These are phyloP conservation scores for Chrysopogon serrulatus DNA, from an alignment of 176 grass and related monocot genomes.

Conservation along the genomic window DNA sequence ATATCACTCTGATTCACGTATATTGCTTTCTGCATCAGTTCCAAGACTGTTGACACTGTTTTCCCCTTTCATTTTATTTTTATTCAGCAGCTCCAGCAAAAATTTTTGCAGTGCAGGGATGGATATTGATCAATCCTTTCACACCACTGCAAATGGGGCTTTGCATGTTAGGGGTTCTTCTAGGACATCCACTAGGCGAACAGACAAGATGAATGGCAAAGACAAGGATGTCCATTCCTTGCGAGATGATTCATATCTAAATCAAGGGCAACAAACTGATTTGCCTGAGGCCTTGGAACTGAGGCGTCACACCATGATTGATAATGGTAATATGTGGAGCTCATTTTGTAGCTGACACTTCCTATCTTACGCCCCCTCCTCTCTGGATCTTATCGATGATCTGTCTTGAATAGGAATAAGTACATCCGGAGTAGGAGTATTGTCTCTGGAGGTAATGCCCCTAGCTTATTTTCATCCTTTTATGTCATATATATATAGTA, in stretches of 20 bases:
- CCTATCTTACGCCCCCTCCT: background rate
- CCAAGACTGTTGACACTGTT: background rate
- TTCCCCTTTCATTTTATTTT: background rate
- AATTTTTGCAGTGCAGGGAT: background rate
- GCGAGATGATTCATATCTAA: background rate
- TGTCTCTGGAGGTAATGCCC: conserved; percentile 34
- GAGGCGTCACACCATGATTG: conserved; percentile 8
- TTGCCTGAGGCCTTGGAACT: conserved; percentile 25
- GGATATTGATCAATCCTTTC: conserved; percentile 22
- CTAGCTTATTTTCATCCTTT: conserved; percentile 6
- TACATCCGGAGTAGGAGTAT: conserved; percentile 27
- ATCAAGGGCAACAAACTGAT: too few relatives aligned
- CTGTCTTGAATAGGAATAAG: conserved; percentile 35
- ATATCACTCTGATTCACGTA: conserved; percentile 6
- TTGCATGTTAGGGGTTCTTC: conserved; percentile 21
- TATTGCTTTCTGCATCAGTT: background rate
- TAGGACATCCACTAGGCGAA: background rate
- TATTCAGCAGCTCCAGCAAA: background rate
- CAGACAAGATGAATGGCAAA: conserved; percentile 25
- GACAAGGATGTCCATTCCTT: conserved; percentile 9
- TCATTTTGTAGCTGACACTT: conserved; percentile 1
- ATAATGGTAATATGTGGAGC: conserved; percentile 31
- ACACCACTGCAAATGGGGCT: conserved; percentile 18
- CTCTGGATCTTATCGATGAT: background rate
- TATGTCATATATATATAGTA: background rate